Base-by-base conservation (phyloP, 768 basidiomycete species). In the Collybiopsis confluens region DNA sequence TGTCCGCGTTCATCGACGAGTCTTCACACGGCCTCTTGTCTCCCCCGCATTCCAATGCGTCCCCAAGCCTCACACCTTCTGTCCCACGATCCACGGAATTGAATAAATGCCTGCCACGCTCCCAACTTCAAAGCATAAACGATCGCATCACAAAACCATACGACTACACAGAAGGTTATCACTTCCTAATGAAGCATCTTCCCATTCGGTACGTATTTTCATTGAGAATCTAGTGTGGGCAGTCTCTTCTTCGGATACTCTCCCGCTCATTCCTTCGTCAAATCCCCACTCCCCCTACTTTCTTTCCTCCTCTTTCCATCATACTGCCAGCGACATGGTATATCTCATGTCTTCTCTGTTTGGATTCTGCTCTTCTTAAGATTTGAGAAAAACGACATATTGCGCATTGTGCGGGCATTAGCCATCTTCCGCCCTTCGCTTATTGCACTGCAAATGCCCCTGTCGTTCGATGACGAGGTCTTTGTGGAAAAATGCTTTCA, bases 401-500 rank as follows among this genome's bases (percentile, higher is more conserved):
- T 98, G 40, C 91, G 93, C 54, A 87, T 98, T 60, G 94, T 98
- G 41, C 87, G 94, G 50, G 92, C 95, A 26, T 77, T 98, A 52
- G 95, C 96, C 18, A 91, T 96, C 35, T 95, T 93, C 67, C 81
- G 96, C 53, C 96, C 96, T n/a, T 95, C 92, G 54, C 79, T 98
- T 53, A 98, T 98, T 62, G 96, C 96, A 24, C 73, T 98, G 49
- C 95, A 98, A 80, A 97, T 98, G 95, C 93, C 96, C 26, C 75
- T 98, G 67, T 90, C 92, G 16, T 83, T 93, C 54, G 94, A 97
- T 62, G 96, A 98, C 71, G 96, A 98, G 68, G 80, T 96, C 2
- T 98, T 98, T 68, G 88, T 96, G 47, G 96, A 98, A 71, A 86
- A 87, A 64, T 96, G 91, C 60, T 96, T 98, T 67, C 96, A 98